Percentiles rank a stretch among this genome's conserved stretches.
These are phyloP conservation scores for Candida freyschussii DNA, from an alignment of 1,139 yeast genomes.

Conservation along the genomic window DNA sequence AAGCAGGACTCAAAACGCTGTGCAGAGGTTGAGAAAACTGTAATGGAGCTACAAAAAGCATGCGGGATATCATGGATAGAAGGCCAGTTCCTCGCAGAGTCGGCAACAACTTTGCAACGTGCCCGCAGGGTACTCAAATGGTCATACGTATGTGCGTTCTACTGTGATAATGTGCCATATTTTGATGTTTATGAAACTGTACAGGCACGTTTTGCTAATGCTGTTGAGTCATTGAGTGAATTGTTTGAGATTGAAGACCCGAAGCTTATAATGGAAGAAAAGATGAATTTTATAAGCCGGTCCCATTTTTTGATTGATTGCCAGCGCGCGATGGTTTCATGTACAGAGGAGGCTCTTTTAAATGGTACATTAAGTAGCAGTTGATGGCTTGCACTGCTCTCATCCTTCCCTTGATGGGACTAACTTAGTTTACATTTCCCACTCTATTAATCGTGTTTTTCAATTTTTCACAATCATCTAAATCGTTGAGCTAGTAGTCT, in stretches of 20 bases:
- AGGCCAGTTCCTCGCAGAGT: constrained; percentile 75
- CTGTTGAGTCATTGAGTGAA: constrained; percentile 77
- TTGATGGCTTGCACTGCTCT: no score
- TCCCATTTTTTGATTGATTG: constrained; percentile 44
- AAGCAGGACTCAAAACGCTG: constrained; percentile 66
- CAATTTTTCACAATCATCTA: constrained; percentile 42
- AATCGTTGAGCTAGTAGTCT: constrained; percentile 71
- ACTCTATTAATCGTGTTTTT: not conserved
- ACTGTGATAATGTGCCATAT: constrained; percentile 46
- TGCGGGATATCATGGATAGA: constrained; percentile 82
- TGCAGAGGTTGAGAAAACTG: constrained; percentile 55
- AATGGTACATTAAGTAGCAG: constrained; percentile 11
- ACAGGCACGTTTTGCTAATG: constrained; percentile 64
- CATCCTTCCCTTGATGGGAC: not conserved
- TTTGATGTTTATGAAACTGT: constrained; percentile 65
- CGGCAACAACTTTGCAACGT: constrained; percentile 56
- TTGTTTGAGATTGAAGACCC: constrained; percentile 59
- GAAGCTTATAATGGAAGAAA: constrained; percentile 43
- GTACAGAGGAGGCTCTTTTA: constrained; percentile 24
- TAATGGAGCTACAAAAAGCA: constrained; percentile 60
- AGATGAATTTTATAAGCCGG: constrained; percentile 45
- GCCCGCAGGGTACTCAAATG: constrained; percentile 82
- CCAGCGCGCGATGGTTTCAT: constrained; percentile 45
- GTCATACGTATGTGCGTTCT: constrained; percentile 84
- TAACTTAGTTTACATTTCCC: not conserved